Conservation (phyloP, 768 basidiomycete genomes). For the Tephrocybe sp. region DNA sequence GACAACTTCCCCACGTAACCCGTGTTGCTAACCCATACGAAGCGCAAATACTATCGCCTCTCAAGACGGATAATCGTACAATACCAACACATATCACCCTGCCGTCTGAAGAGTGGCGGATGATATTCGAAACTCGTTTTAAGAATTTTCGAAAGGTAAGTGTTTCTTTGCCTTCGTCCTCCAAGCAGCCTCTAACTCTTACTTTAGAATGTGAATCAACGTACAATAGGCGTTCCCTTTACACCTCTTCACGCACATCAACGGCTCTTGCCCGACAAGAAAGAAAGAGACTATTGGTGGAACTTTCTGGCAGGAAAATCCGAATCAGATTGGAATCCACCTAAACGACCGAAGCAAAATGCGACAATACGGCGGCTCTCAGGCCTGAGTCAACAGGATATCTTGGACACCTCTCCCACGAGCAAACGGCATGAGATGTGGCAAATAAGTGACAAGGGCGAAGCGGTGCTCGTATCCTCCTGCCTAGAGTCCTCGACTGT, state of each 20-base stretch:
- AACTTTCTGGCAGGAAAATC: slow-evolving; percentile 67
- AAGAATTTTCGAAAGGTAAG: slow-evolving; percentile 63
- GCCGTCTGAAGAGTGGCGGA: slow-evolving; percentile 69
- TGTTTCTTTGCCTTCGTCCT: slow-evolving; percentile 2
- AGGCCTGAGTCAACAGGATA: slow-evolving; percentile 33
- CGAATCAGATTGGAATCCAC: slow-evolving; percentile 64
- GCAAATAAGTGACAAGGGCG: slow-evolving; percentile 40
- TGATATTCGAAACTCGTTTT: slow-evolving; percentile 54
- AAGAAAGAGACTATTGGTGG: slow-evolving; percentile 80
- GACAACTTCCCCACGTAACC: slow-evolving; percentile 58
- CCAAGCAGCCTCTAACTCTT: slow-evolving; percentile 5
- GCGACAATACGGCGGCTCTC: slow-evolving; percentile 17
- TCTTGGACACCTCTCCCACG: slow-evolving; percentile 7
- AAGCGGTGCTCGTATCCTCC: slow-evolving; percentile 36
- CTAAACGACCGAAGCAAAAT: slow-evolving; percentile 38
- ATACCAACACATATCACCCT: slow-evolving; percentile 34
- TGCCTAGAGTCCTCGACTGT: slow-evolving; percentile 33
- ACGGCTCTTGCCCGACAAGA: slow-evolving; percentile 62
- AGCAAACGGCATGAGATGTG: slow-evolving; percentile 24
- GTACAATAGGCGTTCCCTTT: slow-evolving; percentile 47
- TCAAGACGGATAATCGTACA: slow-evolving; percentile 18
- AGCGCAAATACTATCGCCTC: slow-evolving; percentile 24
- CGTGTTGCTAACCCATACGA: slow-evolving; percentile 72
- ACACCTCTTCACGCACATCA: slow-evolving; percentile 23
- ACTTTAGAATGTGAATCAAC: slow-evolving; percentile 62